Conservation (phyloP, 1,284 basidiomycete species). For the Coriolopsis trogii region DNA sequence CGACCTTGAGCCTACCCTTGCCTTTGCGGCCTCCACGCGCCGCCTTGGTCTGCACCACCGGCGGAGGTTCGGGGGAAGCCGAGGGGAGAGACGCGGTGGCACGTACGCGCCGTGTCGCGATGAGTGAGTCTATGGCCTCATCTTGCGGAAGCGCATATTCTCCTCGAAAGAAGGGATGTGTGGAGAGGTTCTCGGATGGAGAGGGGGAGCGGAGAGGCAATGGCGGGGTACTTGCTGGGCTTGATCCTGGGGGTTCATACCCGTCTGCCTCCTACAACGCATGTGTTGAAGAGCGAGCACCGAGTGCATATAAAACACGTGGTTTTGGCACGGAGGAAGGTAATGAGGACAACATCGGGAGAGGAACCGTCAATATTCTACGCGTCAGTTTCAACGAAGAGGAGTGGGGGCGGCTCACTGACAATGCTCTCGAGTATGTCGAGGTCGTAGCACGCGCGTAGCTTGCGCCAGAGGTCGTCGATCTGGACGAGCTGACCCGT, state of each 20-base stretch:
- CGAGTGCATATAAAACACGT: neutral
- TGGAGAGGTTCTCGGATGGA: conserved; percentile 63
- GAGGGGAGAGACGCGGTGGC: conserved; percentile 49
- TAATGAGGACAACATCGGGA: neutral
- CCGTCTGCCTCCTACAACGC: conserved; percentile 59
- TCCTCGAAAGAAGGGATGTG: conserved; percentile 70
- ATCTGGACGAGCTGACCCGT: conserved; percentile 64
- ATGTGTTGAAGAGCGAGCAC: neutral
- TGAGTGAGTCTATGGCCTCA: conserved; percentile 56
- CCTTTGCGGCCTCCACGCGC: conserved; percentile 37
- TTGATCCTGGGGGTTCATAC: conserved; percentile 52
- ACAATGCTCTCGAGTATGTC: conserved; percentile 78
- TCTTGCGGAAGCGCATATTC: conserved; percentile 69
- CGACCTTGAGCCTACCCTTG: conserved; percentile 42
- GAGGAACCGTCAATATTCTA: conserved; percentile 2
- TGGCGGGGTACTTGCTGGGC: conserved; percentile 45
- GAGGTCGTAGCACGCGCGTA: conserved; percentile 74
- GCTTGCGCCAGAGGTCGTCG: conserved; percentile 74
- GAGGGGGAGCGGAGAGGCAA: conserved; percentile 60
- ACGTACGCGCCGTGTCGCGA: conserved; percentile 66
- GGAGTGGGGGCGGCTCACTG: conserved; percentile 36
- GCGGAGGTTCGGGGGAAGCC: conserved; percentile 54
- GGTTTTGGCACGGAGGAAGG: neutral
- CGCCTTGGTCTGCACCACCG: conserved; percentile 34
- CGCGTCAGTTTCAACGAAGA: conserved; percentile 11